Base-by-base conservation (phyloP, 2,329 filamentous ascomycete species). In the Alternaria sp. region DNA sequence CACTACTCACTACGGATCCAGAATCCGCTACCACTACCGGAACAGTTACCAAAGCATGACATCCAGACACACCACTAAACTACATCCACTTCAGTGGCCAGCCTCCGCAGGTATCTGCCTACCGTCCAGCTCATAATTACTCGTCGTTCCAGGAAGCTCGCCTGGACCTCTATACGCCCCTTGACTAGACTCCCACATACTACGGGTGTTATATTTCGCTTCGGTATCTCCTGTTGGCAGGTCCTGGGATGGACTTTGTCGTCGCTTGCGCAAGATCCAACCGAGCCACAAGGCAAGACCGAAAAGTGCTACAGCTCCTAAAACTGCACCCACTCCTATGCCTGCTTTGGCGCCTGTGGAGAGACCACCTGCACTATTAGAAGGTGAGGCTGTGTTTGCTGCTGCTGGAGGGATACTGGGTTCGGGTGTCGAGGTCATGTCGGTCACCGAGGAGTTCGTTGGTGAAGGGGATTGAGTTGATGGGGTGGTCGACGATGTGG, bases 61-160 rank as follows among this genome's bases (percentile, higher is more conserved):
- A 9, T 40, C 36, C n/a, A 3, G 36, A 40, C 4, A 40, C 36
- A 40, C 5, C 15, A 1, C 36, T 17, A 2, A 40, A 9, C 2
- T 3, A 40, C 4, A 40, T 10, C 8, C n/a, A 40, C 36, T 40
- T 40, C 2, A 17, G 32, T 40, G 7, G 2, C 45, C 15, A 26
- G 45, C 21, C 13, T 26, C 21, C 13, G 3, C 21, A 47, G 4
- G 15, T 25, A 47, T 4, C 19, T 47, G 23, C 1, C 45, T 26
- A 26, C 45, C 21, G 7, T n/a, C 23, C 8, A 26, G 15, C 9
- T 26, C 21, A 8, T 11, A 11, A 2, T 6, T n/a, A 9, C 23
- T 4, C n/a, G 2, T 15, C 45, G 13, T 1, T 11, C 4, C 2
- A 15, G 3, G 2, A 26, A 4, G 1, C 0, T 47, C 45, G 1